These are phyloP conservation scores for Cordyceps farinosa DNA, from an alignment of 2,329 filamentous ascomycete genomes.

Conservation along the genomic window DNA sequence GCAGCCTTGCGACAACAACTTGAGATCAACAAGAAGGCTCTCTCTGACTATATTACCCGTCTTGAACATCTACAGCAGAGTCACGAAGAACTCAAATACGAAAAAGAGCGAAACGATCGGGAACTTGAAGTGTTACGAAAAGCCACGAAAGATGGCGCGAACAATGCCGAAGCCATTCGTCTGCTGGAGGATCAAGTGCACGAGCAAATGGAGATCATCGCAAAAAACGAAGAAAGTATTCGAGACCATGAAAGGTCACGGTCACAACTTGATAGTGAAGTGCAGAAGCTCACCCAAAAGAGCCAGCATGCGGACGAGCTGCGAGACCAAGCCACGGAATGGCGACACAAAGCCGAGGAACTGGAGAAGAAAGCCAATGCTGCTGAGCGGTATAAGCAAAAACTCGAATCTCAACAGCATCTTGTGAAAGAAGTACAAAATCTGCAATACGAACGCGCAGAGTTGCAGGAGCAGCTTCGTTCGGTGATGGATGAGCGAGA, in stretches of 20 bases:
- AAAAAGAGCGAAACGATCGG: slow-evolving; percentile 56
- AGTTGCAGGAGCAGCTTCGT: slow-evolving; percentile 47
- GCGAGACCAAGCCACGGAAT: slow-evolving; percentile 57
- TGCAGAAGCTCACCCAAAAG: slow-evolving; percentile 43
- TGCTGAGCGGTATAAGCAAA: slow-evolving; percentile 60
- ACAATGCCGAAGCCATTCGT: slow-evolving; percentile 50
- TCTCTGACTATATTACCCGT: slow-evolving; percentile 57
- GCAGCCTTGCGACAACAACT: slow-evolving; percentile 48
- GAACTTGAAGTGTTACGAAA: slow-evolving; percentile 50
- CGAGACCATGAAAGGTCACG: slow-evolving; percentile 32
- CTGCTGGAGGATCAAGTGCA: slow-evolving; percentile 55
- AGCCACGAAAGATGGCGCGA: slow-evolving; percentile 49
- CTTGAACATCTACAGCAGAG: slow-evolving; percentile 58
- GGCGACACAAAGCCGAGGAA: slow-evolving; percentile 56
- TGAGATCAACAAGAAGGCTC: slow-evolving; percentile 52
- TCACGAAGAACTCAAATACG: slow-evolving; percentile 62
- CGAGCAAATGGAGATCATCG: slow-evolving; percentile 69
- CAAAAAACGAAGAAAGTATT: slow-evolving; percentile 56
- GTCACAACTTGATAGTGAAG: slow-evolving; percentile 57
- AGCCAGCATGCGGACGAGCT: slow-evolving; percentile 49
- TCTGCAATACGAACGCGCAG: slow-evolving; percentile 52
- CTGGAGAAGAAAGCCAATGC: slow-evolving; percentile 61
- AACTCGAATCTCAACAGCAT: slow-evolving; percentile 54
- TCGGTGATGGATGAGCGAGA: slow-evolving; percentile 36
- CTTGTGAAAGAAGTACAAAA: slow-evolving; percentile 54